Conservation (phyloP, 495 filamentous ascomycete genomes). For the Talaromyces proteolyticus region DNA sequence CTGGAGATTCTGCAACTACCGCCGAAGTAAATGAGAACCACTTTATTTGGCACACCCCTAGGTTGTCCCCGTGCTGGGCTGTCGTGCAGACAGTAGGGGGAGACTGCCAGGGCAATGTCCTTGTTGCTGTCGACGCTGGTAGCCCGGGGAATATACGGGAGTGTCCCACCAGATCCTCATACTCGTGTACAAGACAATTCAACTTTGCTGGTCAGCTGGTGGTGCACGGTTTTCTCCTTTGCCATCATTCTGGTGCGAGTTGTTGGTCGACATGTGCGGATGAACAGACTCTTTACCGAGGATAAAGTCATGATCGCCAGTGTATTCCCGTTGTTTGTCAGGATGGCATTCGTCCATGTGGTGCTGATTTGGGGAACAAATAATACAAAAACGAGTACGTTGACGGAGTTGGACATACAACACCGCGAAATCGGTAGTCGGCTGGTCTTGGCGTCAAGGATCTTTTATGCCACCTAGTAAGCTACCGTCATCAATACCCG, state of each 20-base stretch:
- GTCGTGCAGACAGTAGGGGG: background rate
- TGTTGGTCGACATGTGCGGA: constrained; percentile 71
- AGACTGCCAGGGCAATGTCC: background rate
- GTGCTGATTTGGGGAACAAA: constrained; percentile 85
- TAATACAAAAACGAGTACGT: constrained; percentile 48
- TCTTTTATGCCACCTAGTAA: constrained; percentile 55
- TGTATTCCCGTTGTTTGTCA: constrained; percentile 69
- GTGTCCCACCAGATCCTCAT: constrained; percentile 49
- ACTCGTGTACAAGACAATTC: constrained; percentile 55
- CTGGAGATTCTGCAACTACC: background rate
- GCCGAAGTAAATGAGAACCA: background rate
- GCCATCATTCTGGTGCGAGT: constrained; percentile 75
- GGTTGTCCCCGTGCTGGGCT: no score
- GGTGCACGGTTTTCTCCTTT: constrained; percentile 80
- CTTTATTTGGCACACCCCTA: no score
- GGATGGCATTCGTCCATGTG: constrained; percentile 84
- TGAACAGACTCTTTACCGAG: constrained; percentile 75
- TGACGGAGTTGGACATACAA: constrained; percentile 34
- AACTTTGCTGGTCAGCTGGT: constrained; percentile 87
- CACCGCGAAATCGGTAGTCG: constrained; percentile 44
- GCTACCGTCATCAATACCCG: constrained; percentile 8
- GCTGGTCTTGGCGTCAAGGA: constrained; percentile 45
- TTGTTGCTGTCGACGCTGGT: background rate
- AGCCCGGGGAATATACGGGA: constrained; percentile 1
- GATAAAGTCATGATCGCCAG: constrained; percentile 80